Percentiles rank a stretch among this genome's conserved stretches.
Conservation (phyloP, 2,329 filamentous ascomycete genomes). For the Nemania bipapillata region DNA sequence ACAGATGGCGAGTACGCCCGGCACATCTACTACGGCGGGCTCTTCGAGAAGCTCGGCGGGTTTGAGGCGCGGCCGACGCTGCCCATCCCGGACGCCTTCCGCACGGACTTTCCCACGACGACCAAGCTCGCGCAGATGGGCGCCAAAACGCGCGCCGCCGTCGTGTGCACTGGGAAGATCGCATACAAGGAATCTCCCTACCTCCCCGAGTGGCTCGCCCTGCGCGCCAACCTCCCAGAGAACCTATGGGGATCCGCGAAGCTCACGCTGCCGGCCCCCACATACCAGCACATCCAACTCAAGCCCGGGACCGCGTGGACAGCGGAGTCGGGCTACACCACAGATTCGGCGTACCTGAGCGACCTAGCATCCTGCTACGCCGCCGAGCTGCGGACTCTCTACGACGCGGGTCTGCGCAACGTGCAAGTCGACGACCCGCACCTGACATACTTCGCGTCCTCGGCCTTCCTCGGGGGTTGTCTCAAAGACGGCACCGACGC, state of each 20-base stretch:
- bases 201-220: conserved; percentile 50
- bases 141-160: conserved; percentile 52
- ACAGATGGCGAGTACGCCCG: conserved; percentile 75
- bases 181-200: conserved; percentile 56
- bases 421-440: conserved; percentile 68
- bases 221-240: conserved; percentile 60
- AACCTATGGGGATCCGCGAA: conserved; percentile 70
- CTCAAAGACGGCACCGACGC: conserved; percentile 64
- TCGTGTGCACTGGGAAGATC: conserved; percentile 54
- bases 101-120: conserved; percentile 59
- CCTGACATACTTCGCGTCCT: conserved; percentile 67
- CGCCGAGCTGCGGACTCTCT: conserved; percentile 62
- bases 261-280: conserved; percentile 69
- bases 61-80: conserved; percentile 66
- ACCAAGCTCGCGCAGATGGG: conserved; percentile 53
- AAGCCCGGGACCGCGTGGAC: conserved; percentile 63
- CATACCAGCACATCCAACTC: conserved; percentile 73
- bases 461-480: conserved; percentile 67
- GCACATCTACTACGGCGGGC: conserved; percentile 62
- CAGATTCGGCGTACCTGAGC: conserved; percentile 64
- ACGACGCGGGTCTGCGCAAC: conserved; percentile 63
- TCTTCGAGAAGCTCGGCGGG: conserved; percentile 60
- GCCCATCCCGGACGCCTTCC: conserved; percentile 71
- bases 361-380: conserved; percentile 66
- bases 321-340: conserved; percentile 59